Conservation (phyloP, 2,329 filamentous ascomycete species). For the Pseudogymnoascus sp. region DNA sequence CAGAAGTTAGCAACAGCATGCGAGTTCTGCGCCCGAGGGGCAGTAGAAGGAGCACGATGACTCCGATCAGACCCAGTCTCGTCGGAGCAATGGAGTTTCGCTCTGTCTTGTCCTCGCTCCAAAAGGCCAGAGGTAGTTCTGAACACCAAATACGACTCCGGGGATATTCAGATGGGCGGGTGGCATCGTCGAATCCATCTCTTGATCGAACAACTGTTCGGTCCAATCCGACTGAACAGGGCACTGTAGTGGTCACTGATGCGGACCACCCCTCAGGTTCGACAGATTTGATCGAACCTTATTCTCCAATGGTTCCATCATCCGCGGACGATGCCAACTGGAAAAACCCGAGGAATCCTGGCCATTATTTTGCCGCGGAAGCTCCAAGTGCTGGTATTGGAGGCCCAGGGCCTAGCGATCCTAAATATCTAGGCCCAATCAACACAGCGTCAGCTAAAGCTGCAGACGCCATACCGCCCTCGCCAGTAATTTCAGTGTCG, state of each 20-base stretch:
- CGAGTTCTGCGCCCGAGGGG: conserved; percentile 64
- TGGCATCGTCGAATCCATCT: conserved; percentile 27
- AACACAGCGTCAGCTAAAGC: conserved; percentile 18
- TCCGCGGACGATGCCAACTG: conserved; percentile 22
- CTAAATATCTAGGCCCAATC: not conserved
- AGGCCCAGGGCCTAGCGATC: conserved; percentile 30
- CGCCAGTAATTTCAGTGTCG: conserved; percentile 25
- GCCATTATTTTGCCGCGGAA: conserved; percentile 22
- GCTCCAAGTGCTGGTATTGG: conserved; percentile 27
- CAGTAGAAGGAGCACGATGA: conserved; percentile 63
- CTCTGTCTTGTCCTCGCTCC: conserved; percentile 78
- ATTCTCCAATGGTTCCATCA: conserved; percentile 15
- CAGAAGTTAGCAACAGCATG: conserved; percentile 90
- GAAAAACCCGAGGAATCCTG: conserved; percentile 16
- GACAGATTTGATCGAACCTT: conserved; percentile 13
- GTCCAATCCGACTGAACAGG: not conserved
- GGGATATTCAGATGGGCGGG: conserved; percentile 58
- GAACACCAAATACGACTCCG: conserved; percentile 60
- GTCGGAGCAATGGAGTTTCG: conserved; percentile 91
- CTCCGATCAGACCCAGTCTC: conserved; percentile 83
- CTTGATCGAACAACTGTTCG: not conserved
- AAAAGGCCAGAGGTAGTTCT: conserved; percentile 70
- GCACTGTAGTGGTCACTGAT: conserved; percentile 34
- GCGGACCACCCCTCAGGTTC: conserved; percentile 27
- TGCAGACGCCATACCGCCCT: conserved; percentile 24